Conservation (phyloP, 2,329 filamentous ascomycete genomes). For the Sporothrix sp. region DNA sequence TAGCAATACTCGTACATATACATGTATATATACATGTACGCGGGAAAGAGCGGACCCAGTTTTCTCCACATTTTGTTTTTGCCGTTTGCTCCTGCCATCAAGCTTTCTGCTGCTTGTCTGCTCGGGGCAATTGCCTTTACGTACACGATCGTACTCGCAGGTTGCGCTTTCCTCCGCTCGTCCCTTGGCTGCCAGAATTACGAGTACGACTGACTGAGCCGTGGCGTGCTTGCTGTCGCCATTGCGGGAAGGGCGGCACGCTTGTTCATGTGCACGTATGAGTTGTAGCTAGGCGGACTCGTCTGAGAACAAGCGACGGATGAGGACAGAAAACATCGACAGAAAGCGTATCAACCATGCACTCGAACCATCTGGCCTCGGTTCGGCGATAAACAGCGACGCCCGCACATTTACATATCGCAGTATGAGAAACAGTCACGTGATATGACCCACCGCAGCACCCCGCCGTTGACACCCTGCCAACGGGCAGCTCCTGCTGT, state of each 20-base stretch:
- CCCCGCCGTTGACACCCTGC: conserved; percentile 12
- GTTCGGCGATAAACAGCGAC: too few relatives aligned
- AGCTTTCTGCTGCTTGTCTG: background rate
- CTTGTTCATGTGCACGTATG: too few relatives aligned
- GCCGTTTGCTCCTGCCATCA: background rate
- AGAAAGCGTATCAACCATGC: too few relatives aligned
- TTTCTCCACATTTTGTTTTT: conserved; percentile 8
- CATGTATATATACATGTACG: background rate
- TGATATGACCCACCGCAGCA: conserved; percentile 9
- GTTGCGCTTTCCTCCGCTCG: conserved; percentile 4
- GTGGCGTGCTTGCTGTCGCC: conserved; percentile 4
- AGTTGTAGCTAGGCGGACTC: too few relatives aligned
- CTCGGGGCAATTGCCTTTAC: conserved; percentile 3
- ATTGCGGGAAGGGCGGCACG: too few relatives aligned
- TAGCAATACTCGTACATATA: too few relatives aligned
- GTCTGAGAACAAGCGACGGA: background rate
- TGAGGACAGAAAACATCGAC: too few relatives aligned
- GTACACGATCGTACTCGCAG: too few relatives aligned
- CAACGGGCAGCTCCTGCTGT: conserved; percentile 14
- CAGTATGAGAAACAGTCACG: background rate
- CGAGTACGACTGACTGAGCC: too few relatives aligned
- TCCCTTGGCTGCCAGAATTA: too few relatives aligned
- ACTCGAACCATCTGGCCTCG: too few relatives aligned
- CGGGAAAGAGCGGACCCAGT: background rate
- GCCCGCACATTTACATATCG: conserved; percentile 3